phyloP scores from a whole-genome alignment of 768 basidiomycete species.

The Austroboletus festivus region DNA sequence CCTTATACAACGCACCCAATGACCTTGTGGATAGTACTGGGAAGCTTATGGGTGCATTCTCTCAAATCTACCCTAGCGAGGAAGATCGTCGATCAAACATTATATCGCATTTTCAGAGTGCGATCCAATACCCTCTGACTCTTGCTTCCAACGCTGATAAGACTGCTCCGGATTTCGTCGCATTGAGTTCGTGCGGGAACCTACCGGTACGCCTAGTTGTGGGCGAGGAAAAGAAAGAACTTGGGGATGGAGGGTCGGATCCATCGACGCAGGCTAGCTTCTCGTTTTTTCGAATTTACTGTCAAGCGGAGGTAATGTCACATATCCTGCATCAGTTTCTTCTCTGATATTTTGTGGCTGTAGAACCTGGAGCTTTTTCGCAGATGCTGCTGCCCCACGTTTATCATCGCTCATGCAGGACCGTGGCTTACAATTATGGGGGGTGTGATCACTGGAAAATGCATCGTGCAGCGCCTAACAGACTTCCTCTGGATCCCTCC shows the following conservation, averaged over 20 bases:
- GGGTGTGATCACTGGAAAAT: slow-evolving; percentile 24
- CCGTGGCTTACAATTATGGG: slow-evolving; percentile 34
- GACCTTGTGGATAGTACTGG: slow-evolving; percentile 3
- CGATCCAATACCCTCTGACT: neutral
- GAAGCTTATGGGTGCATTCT: slow-evolving; percentile 13
- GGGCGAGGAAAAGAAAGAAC: slow-evolving; percentile 17
- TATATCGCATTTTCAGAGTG: neutral
- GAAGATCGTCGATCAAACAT: neutral
- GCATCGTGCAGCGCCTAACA: slow-evolving; percentile 34
- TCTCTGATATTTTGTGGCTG: neutral
- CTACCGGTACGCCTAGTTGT: slow-evolving; percentile 8
- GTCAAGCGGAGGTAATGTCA: slow-evolving; percentile 9
- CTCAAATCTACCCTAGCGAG: slow-evolving; percentile 12
- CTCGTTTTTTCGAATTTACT: slow-evolving; percentile 16
- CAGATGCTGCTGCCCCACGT: slow-evolving; percentile 29
- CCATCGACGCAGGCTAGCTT: slow-evolving; percentile 30
- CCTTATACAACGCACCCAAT: slow-evolving; percentile 1
- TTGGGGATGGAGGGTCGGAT: slow-evolving; percentile 25
- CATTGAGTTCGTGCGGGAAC: neutral
- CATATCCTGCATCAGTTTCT: too few relatives aligned
- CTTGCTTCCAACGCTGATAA: neutral
- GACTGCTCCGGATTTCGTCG: slow-evolving; percentile 4
- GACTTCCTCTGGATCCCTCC: slow-evolving; percentile 30
- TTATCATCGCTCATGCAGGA: slow-evolving; percentile 15
- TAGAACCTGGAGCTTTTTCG: slow-evolving; percentile 12